Evolutionary conservation across 768 basidiomycete species (phyloP).

Genomic region (Hydnum rufescens): DNA sequence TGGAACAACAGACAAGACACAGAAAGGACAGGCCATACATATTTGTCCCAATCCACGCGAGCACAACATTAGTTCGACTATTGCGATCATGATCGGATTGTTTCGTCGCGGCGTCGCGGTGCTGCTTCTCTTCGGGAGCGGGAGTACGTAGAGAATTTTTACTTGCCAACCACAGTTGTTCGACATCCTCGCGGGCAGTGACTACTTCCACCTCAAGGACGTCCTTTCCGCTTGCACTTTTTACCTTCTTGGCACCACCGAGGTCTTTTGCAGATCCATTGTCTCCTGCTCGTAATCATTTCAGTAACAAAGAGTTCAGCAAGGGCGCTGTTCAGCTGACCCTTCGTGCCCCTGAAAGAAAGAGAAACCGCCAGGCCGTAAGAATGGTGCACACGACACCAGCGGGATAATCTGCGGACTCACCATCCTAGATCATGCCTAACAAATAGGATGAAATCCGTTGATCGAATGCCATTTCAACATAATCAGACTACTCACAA

Average conservation of each 20-base stretch:
- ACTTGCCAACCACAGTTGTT: constrained; percentile 68
- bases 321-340: too few relatives aligned
- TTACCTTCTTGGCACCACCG: constrained; percentile 77
- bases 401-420: constrained; percentile 5
- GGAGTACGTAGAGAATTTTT: constrained; percentile 46
- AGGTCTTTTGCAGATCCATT: constrained; percentile 76
- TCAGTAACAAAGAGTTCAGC: too few relatives aligned
- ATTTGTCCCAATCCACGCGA: constrained; percentile 70
- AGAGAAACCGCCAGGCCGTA: neutral
- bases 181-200: constrained; percentile 68
- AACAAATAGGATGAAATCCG: constrained; percentile 17
- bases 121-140: constrained; percentile 54
- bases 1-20: neutral
- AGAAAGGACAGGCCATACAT: constrained; percentile 24
- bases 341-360: constrained; percentile 58
- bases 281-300: too few relatives aligned
- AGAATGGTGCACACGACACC: neutral
- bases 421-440: constrained; percentile 10
- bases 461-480: neutral
- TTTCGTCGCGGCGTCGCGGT: constrained; percentile 74
- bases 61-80: constrained; percentile 67
- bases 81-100: constrained; percentile 73
- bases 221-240: constrained; percentile 67
- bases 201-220: constrained; percentile 74
- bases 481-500: neutral